Evolutionary conservation across 345 rosid genomes (phyloP), one percentile per base, ranked within the genome.

Genomic region (Bruguiera gymnorhiza): DNA sequence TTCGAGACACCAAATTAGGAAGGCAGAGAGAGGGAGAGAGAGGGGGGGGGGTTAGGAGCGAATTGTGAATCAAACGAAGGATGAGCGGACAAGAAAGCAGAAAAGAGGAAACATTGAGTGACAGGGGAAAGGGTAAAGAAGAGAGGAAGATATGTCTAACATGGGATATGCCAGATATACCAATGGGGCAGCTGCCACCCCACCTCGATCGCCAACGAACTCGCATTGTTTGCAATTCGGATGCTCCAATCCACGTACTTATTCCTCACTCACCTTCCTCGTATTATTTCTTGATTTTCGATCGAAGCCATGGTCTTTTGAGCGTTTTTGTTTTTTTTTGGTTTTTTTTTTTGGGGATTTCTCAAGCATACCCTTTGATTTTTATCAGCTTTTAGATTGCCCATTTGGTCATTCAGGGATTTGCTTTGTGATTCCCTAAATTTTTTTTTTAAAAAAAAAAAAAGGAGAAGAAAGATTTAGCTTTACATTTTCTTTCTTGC

Each of bases 171-270:
- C 90, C 92, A 5, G 98, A 93, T 67, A 83, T 90, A 30, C 90
- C 93, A 26, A 73, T 63, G 82, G 77, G 78, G 15, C 82, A 84
- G 68, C 85, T 93, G n/a, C 96, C 97, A 8, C 87, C 93, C 0
- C 92, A 89, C 74, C 83, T 93, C 7, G 76, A 87, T 69, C 89
- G 86, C 55, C 92, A 87, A 56, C 77, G 77, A 76, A 84, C 82
- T 75, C 89, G 95, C 13, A 96, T 89, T 57, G 53, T 82, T 69
- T 91, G 96, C 78, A 87, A 87, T 52, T 31, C 72, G 3, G 92
- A 83, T 63, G 97, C 97, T 73, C 96, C 96, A 24, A 78, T 77
- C 66, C 88, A 85, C 67, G 98, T 89, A 86, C n/a, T 5, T 3
- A 6, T n/a, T 31, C 61, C 59, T 69, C 60, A 18, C 66, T 20